Evolutionary conservation across 768 basidiomycete species (phyloP).

Genomic region (Leccinum pellstonianum): DNA sequence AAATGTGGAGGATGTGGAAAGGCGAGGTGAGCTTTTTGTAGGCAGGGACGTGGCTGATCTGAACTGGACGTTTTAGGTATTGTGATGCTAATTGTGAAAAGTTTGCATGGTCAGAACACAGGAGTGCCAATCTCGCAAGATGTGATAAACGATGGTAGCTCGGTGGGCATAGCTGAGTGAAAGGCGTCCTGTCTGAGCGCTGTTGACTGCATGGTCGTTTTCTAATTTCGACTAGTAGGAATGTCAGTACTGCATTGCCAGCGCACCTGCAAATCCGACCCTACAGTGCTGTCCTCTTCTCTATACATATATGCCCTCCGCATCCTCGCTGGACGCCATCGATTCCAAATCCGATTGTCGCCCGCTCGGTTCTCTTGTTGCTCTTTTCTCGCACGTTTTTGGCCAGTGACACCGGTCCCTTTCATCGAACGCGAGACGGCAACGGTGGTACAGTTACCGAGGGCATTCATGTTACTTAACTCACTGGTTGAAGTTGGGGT

Average conservation of each 20-base stretch:
- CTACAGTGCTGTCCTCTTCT: too few relatives aligned
- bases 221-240: not conserved
- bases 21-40: conserved; percentile 34
- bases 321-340: too few relatives aligned
- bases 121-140: conserved; percentile 5
- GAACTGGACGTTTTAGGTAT: conserved; percentile 2
- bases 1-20: conserved; percentile 49
- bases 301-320: too few relatives aligned
- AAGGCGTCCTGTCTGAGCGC: not conserved
- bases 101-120: conserved; percentile 17
- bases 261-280: too few relatives aligned
- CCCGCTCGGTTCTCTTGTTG: too few relatives aligned
- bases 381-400: too few relatives aligned
- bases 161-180: not conserved
- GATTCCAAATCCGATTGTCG: too few relatives aligned
- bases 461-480: not conserved
- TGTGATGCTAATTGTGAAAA: conserved; percentile 18
- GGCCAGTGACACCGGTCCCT: too few relatives aligned
- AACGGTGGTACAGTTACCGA: too few relatives aligned
- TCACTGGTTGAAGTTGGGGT: too few relatives aligned
- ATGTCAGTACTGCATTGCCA: not conserved
- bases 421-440: too few relatives aligned
- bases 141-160: not conserved
- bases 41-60: too few relatives aligned
- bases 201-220: not conserved